Evolutionary conservation across 129 eudicot genomes (phyloP).

Genomic region (Flaveria bidentis): DNA sequence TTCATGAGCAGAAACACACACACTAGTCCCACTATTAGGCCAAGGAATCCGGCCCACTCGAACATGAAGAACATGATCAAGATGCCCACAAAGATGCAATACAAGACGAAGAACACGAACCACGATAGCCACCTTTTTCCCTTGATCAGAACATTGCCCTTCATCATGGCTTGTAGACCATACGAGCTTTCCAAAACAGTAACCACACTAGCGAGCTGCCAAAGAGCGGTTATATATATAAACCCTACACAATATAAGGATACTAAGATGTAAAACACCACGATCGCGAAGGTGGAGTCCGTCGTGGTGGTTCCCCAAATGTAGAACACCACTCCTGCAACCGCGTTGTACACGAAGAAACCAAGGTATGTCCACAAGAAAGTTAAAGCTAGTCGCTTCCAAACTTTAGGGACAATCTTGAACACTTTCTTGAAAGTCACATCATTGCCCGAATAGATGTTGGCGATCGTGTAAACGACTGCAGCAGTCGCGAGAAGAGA

Average conservation of each 20-base stretch:
- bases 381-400: conserved; percentile 63
- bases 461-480: conserved; percentile 59
- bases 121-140: conserved; percentile 47
- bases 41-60: background rate
- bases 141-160: conserved; percentile 45
- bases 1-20: conserved; percentile 29
- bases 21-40: conserved; percentile 26
- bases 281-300: background rate
- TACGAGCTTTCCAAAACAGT: conserved; percentile 51
- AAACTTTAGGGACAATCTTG: conserved; percentile 54
- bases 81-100: conserved; percentile 25
- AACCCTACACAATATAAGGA: conserved; percentile 30
- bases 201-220: conserved; percentile 75
- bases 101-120: conserved; percentile 40
- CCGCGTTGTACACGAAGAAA: conserved; percentile 48
- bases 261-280: conserved; percentile 5
- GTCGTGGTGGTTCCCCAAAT: conserved; percentile 11
- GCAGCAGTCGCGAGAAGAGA: conserved; percentile 68
- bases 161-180: conserved; percentile 61
- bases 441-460: conserved; percentile 30
- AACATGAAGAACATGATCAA: conserved; percentile 1
- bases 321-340: background rate
- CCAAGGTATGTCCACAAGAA: conserved; percentile 51
- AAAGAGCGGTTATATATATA: conserved; percentile 48
- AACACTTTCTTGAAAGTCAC: conserved; percentile 46